Conservation (phyloP, 805 yeast species). For the Cyberlindnera mrakii region DNA sequence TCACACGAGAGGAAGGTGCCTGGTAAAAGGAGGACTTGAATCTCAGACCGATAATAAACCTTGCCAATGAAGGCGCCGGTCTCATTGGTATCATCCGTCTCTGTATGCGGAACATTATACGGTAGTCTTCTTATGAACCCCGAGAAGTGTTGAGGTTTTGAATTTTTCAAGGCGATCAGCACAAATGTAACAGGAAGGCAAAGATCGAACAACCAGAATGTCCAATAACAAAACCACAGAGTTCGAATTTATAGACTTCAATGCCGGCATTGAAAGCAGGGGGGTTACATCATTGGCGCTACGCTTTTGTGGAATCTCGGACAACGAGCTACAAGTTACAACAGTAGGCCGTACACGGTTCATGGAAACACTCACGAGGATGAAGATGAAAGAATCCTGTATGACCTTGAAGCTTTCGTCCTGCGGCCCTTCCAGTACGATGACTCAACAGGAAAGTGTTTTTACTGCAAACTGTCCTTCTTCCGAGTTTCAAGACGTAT, state of each 20-base stretch:
- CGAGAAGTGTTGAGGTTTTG: too few species aligned
- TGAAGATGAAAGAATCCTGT: not conserved
- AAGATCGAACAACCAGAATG: not conserved
- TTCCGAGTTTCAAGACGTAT: slow-evolving; percentile 10
- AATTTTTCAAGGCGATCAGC: too few species aligned
- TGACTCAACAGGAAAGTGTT: too few species aligned
- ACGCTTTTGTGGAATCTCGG: slow-evolving; percentile 6
- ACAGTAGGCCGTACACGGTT: slow-evolving; percentile 2
- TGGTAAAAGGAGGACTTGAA: slow-evolving; percentile 17
- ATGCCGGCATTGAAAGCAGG: slow-evolving; percentile 2
- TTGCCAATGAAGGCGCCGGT: too few species aligned
- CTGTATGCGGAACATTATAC: too few species aligned
- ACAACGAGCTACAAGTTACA: slow-evolving; percentile 3
- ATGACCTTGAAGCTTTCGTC: too few species aligned
- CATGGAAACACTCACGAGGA: slow-evolving; percentile 1
- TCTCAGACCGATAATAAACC: not conserved
- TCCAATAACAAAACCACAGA: not conserved
- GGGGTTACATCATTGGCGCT: slow-evolving; percentile 1
- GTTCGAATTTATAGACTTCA: slow-evolving; percentile 7
- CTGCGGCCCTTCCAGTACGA: too few species aligned
- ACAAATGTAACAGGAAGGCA: not conserved
- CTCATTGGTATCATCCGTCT: too few species aligned
- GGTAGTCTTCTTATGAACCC: too few species aligned
- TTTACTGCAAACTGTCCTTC: not conserved
- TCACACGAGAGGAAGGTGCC: slow-evolving; percentile 16